Evolutionary conservation across 179 eudicot species (phyloP).

Genomic region (Beta corolliflora): DNA sequence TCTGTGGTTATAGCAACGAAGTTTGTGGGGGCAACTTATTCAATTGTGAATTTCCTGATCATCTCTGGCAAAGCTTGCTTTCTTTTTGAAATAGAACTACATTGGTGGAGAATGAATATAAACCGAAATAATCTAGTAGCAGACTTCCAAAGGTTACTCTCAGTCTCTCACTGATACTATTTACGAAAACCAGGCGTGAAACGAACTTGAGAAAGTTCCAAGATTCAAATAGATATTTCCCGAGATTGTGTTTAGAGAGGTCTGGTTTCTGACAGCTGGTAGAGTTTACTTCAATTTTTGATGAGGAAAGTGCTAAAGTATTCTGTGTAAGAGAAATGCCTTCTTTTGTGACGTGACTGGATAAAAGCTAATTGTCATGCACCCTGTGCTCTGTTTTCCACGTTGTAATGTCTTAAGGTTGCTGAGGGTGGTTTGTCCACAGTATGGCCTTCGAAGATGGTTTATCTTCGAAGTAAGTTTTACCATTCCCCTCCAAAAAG

Average conservation of each 20-base stretch:
- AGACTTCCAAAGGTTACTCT: not conserved
- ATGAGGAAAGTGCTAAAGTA: not conserved
- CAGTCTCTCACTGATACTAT: not conserved
- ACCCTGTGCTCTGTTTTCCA: not conserved
- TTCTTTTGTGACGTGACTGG: not conserved
- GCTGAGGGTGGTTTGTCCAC: not conserved
- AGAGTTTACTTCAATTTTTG: not conserved
- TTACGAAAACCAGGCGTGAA: not conserved
- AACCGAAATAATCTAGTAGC: not conserved
- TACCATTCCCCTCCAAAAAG: not conserved
- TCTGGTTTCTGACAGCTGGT: not conserved
- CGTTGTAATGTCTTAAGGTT: no score
- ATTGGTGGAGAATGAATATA: not conserved
- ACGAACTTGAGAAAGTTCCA: not conserved
- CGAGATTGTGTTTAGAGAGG: not conserved
- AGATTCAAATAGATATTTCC: not conserved
- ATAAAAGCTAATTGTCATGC: not conserved
- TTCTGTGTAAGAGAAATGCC: no score
- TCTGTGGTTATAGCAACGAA: not conserved
- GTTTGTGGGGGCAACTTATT: not conserved
- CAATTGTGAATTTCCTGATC: not conserved
- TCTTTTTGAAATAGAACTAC: not conserved
- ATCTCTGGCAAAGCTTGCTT: not conserved
- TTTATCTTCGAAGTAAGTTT: not conserved
- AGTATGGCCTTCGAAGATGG: not conserved